Conservation (phyloP, 2,329 filamentous ascomycete species). For the Chrysosphaeria jannelii region DNA sequence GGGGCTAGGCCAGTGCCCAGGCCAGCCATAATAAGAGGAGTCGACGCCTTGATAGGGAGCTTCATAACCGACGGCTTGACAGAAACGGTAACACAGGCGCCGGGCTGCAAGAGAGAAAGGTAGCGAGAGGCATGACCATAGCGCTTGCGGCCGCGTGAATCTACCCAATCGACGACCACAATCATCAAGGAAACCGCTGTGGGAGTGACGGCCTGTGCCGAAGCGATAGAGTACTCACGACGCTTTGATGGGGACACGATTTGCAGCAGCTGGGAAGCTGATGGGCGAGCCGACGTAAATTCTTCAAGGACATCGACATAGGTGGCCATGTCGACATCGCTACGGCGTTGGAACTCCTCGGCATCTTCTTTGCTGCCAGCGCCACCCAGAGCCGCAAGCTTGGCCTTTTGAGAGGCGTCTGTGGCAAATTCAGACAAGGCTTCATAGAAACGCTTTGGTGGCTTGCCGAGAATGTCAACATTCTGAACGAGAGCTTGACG, state of each 20-base stretch:
- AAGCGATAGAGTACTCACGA: slow-evolving; percentile 96
- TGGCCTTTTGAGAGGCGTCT: slow-evolving; percentile 55
- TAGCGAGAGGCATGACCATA: slow-evolving; percentile 85
- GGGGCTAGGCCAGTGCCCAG: slow-evolving; percentile 92
- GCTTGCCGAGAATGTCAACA: slow-evolving; percentile 85
- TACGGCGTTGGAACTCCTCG: slow-evolving; percentile 70
- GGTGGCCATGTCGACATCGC: slow-evolving; percentile 72
- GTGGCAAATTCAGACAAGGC: slow-evolving; percentile 58
- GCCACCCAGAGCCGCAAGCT: slow-evolving; percentile 45
- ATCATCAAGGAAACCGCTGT: slow-evolving; percentile 83
- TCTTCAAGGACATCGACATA: slow-evolving; percentile 76
- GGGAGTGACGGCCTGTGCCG: slow-evolving; percentile 79
- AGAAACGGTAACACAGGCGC: slow-evolving; percentile 58
- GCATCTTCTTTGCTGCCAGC: slow-evolving; percentile 60
- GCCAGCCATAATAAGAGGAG: slow-evolving; percentile 94
- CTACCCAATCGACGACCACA: slow-evolving; percentile 88
- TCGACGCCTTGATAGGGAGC: slow-evolving; percentile 59
- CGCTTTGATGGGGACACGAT: slow-evolving; percentile 85
- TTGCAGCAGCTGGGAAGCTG: slow-evolving; percentile 63
- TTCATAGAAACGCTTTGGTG: slow-evolving; percentile 96
- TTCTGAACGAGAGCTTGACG: slow-evolving; percentile 82
- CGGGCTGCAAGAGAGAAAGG: slow-evolving; percentile 45
- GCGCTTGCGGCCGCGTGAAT: slow-evolving; percentile 59
- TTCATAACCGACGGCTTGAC: slow-evolving; percentile 99
- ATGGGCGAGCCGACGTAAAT: slow-evolving; percentile 66